A percentile compares a stretch with the other conserved stretches of the same genome.
Evolutionary conservation across 306 rosid genomes (phyloP).

Genomic region (Rubus idaeus): DNA sequence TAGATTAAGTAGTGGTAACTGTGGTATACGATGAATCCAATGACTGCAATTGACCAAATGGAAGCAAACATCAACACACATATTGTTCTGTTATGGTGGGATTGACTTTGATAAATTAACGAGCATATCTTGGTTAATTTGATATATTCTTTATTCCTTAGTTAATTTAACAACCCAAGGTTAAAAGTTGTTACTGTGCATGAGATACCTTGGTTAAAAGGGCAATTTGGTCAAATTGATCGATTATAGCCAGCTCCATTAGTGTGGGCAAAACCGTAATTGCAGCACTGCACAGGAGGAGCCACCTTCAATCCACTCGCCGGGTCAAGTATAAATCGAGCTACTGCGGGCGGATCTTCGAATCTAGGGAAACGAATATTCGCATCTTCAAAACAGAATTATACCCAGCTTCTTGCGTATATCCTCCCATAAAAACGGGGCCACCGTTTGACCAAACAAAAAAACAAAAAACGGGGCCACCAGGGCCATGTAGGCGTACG

Average conservation of each 20-base stretch:
- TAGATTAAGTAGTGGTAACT: background rate
- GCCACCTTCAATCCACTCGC: background rate
- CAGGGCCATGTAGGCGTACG: background rate
- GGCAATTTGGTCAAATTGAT: conserved; percentile 36
- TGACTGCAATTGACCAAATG: too few species aligned
- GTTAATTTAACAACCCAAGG: too few species aligned
- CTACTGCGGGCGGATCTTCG: conserved; percentile 5
- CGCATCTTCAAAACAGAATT: conserved; percentile 56
- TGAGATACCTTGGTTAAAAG: conserved; percentile 12
- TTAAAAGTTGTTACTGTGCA: background rate
- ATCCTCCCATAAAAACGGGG: conserved; percentile 13
- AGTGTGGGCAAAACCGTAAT: conserved; percentile 2
- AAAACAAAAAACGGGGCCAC: conserved; percentile 6
- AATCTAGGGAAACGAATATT: conserved; percentile 36
- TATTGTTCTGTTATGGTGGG: background rate
- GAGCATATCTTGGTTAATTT: too few species aligned
- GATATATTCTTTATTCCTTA: too few species aligned
- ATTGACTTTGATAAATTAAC: background rate
- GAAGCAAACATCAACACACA: too few species aligned
- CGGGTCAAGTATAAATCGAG: background rate
- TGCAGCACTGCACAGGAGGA: background rate
- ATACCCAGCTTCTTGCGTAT: conserved; percentile 43
- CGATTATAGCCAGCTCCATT: background rate
- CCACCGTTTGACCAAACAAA: background rate
- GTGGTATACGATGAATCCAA: background rate